Percentiles rank a stretch among this genome's conserved stretches.
These are phyloP conservation scores for Solanum corneliomulleri DNA, from an alignment of 257 asterid species.

Conservation along the genomic window DNA sequence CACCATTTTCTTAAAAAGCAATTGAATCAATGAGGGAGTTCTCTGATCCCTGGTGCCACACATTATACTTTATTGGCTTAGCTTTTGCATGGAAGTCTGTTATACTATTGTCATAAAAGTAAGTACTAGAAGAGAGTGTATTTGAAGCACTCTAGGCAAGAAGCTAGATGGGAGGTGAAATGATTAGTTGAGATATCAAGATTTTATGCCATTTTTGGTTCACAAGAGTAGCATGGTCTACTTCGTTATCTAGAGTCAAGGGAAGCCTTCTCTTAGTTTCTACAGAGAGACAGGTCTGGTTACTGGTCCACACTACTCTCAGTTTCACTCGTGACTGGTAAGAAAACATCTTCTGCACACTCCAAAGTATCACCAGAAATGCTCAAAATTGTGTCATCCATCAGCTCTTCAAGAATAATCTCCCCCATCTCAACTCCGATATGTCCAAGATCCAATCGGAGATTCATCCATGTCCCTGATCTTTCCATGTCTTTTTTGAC, in stretches of 20 bases:
- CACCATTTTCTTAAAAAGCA: neutral
- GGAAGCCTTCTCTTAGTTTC: neutral
- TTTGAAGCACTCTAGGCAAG: neutral
- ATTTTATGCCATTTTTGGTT: neutral
- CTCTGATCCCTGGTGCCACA: neutral
- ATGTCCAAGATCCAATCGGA: conserved; percentile 32
- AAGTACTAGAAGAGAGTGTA: neutral
- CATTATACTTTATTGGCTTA: neutral
- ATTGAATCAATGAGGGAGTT: neutral
- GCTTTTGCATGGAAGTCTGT: neutral
- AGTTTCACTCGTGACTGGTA: conserved; percentile 9
- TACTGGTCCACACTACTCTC: conserved; percentile 11
- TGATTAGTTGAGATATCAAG: neutral
- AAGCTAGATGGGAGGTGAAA: neutral
- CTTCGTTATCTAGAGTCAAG: neutral
- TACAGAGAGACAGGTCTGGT: neutral
- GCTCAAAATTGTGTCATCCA: conserved; percentile 43
- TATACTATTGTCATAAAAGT: neutral
- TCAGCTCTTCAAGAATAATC: conserved; percentile 42
- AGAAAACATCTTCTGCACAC: neutral
- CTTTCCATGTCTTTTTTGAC: conserved; percentile 46
- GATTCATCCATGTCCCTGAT: conserved; percentile 53
- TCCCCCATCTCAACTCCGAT: conserved; percentile 53
- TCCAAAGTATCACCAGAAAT: conserved; percentile 13
- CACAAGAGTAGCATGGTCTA: neutral